phyloP scores from a whole-genome alignment of 768 basidiomycete genomes.

The Nidularia pulvinata region DNA sequence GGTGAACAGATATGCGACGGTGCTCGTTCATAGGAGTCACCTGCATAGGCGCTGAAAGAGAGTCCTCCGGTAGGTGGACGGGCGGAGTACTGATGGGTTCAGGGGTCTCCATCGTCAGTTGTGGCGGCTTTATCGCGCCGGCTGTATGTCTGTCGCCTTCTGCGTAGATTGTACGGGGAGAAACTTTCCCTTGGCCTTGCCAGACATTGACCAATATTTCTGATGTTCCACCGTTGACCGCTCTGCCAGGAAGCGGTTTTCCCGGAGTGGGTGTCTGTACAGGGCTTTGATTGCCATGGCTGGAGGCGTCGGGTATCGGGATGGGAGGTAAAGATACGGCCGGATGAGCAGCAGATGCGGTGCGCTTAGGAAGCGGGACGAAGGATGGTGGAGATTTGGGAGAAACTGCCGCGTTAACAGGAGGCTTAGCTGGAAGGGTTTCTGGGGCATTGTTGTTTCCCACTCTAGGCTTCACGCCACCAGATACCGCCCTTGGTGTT shows the following conservation, averaged over 20 bases:
- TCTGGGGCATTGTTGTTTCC: not conserved
- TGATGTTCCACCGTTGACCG: no score
- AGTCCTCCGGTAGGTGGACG: not conserved
- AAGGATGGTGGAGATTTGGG: not conserved
- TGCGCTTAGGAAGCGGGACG: not conserved
- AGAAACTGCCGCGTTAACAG: not conserved
- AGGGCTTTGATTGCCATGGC: not conserved
- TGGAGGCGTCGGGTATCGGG: not conserved
- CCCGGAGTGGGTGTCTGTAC: not conserved
- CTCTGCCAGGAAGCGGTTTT: no score
- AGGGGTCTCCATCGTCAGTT: not conserved
- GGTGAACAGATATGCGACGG: slow-evolving; percentile 11
- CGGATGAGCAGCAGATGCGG: not conserved
- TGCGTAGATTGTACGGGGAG: not conserved
- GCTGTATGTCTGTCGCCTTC: not conserved
- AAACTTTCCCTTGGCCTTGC: no score
- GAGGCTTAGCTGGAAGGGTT: not conserved
- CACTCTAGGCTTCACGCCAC: not conserved
- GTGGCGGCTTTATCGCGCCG: not conserved
- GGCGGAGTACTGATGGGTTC: not conserved
- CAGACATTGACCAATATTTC: no score
- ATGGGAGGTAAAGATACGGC: not conserved
- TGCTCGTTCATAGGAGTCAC: not conserved
- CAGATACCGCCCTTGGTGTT: not conserved
- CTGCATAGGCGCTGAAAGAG: not conserved